Evolutionary conservation across 164 flowering plant species (phyloP).

Genomic region (Buxus sempervirens): DNA sequence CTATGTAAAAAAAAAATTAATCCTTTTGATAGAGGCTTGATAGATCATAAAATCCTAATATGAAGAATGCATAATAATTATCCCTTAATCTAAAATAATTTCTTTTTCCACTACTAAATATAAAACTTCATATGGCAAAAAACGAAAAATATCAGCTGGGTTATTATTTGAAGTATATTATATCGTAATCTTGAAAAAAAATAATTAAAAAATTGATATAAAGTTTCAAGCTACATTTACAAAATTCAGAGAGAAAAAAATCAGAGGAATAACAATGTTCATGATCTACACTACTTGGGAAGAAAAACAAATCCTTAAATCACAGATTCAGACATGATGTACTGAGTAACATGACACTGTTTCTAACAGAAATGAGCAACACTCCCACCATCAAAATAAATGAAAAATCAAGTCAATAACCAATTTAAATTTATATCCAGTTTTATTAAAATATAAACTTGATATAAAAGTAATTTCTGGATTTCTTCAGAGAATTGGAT

Average conservation of each 20-base stretch:
- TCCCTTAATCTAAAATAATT: not conserved
- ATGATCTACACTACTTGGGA: slow-evolving; percentile 20
- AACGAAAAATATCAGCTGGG: not conserved
- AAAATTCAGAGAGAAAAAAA: not conserved
- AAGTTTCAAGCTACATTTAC: too few relatives aligned
- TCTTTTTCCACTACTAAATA: not conserved
- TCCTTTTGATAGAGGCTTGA: not conserved
- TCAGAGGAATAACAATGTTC: slow-evolving; percentile 30
- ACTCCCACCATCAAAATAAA: slow-evolving; percentile 10
- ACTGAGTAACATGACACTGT: slow-evolving; percentile 7
- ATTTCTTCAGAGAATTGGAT: too few relatives aligned
- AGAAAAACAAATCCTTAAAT: not conserved
- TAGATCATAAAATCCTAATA: not conserved
- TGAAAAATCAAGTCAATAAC: not conserved
- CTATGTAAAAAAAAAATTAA: too few relatives aligned
- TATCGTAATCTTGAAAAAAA: not conserved
- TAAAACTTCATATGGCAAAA: not conserved
- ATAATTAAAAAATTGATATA: not conserved
- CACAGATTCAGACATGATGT: not conserved
- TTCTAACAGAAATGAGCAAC: not conserved
- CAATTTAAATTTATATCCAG: not conserved
- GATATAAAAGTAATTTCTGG: too few relatives aligned
- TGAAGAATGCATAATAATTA: not conserved
- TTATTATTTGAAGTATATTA: not conserved
- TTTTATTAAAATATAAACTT: too few relatives aligned